Base-by-base conservation (phyloP, 2,329 filamentous ascomycete genomes). In the Scopulariopsis brevicaulis region DNA sequence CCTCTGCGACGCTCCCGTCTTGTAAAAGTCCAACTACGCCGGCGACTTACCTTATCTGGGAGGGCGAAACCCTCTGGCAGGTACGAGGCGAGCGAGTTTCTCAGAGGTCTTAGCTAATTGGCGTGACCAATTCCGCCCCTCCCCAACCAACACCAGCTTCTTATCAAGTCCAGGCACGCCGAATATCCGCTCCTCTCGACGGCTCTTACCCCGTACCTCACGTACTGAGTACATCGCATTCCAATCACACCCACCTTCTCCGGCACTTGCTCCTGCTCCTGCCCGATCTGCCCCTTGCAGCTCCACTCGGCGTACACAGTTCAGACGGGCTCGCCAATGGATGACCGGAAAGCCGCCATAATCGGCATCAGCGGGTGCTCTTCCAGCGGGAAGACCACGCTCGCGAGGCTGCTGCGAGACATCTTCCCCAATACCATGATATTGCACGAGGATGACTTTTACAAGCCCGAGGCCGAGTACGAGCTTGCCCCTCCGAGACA, bases 401-500 rank as follows among this genome's bases (percentile, higher is more conserved):
- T 99, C 15, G 89, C 91, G 22, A 83, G 93, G 2, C 79, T 96
- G 14, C 78, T 99, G 20, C 85, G 90, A 59, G 84, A 89, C 67
- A 85, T 96, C 63, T 91, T 96, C 66, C 85, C 85, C 10, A 77
- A 79, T 63, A 79, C 84, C 18, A 93, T 91, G 67, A 89, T 97
- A 66, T 79, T 99, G 24, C 94, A 99, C 70, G 85, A 96, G 69
- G 94, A 99, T 74, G 94, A 99, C 71, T 99, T 97, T 69, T 99
- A 96, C 74, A 85, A 84, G 63, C 77, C 88, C 1, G 93, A 97
- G 68, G 73, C 80, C 34, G 80, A 90, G 80, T 89, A 58, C 22
- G 56, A 20, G 15, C 55, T 66, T 67, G 79, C 71, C 11, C 14
- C 56, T 34, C 50, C 50, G 18, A 46, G 28, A 32, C 40, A 46